phyloP scores from a whole-genome alignment of 768 basidiomycete genomes.

The Phanerodontia chrysosporium region DNA sequence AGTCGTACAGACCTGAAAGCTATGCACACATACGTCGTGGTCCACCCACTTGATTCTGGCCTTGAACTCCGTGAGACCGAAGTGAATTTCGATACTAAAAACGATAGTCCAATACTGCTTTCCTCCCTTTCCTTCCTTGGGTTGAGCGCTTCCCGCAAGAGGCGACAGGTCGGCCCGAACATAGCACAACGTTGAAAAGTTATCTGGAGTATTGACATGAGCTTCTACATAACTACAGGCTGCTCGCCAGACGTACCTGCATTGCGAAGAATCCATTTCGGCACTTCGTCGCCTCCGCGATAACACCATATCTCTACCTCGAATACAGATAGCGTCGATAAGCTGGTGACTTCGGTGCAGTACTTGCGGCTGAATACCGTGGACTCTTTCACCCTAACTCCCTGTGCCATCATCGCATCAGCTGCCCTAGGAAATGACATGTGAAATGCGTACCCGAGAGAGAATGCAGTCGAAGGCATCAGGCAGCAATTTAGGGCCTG shows the following conservation, averaged over 20 bases:
- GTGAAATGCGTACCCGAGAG: constrained; percentile 47
- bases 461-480: constrained; percentile 84
- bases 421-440: neutral
- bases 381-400: constrained; percentile 75
- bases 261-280: constrained; percentile 69
- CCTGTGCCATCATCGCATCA: constrained; percentile 29
- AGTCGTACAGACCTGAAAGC: neutral
- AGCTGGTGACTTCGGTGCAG: constrained; percentile 73
- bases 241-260: constrained; percentile 27
- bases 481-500: constrained; percentile 71
- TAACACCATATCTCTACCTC: constrained; percentile 86
- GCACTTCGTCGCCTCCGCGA: constrained; percentile 65
- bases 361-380: constrained; percentile 80
- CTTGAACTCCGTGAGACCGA: constrained; percentile 78
- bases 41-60: constrained; percentile 82
- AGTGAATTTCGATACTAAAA: constrained; percentile 81
- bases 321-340: constrained; percentile 73
- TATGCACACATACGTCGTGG: constrained; percentile 45
- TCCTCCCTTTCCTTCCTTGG: constrained; percentile 59
- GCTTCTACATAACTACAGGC: neutral
- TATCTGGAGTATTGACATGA: constrained; percentile 39
- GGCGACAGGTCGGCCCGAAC: constrained; percentile 77
- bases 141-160: constrained; percentile 63
- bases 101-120: constrained; percentile 82
- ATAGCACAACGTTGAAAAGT: constrained; percentile 73